Conservation (phyloP, 768 basidiomycete genomes). For the Trametes sanguinea region DNA sequence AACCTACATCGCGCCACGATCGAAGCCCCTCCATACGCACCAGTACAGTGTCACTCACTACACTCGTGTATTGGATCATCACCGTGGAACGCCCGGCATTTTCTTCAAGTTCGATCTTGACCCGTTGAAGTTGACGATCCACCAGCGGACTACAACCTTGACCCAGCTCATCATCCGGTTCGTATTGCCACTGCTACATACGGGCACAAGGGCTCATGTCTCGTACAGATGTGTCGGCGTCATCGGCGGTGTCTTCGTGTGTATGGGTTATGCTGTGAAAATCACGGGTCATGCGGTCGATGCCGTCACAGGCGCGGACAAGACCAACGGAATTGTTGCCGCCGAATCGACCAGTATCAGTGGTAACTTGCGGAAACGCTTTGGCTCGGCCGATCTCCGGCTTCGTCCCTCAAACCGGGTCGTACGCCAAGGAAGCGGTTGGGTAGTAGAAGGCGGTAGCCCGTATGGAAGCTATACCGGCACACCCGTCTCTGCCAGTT, state of each 20-base stretch:
- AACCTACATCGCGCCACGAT: slow-evolving; percentile 80
- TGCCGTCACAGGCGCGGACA: slow-evolving; percentile 57
- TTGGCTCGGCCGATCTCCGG: slow-evolving; percentile 66
- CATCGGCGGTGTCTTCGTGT: slow-evolving; percentile 88
- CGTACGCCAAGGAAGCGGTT: slow-evolving; percentile 58
- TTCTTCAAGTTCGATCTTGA: slow-evolving; percentile 99
- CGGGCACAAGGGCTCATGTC: background rate
- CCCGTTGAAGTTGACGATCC: slow-evolving; percentile 80
- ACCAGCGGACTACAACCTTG: slow-evolving; percentile 85
- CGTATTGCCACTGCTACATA: slow-evolving; percentile 2
- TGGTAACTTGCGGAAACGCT: slow-evolving; percentile 59
- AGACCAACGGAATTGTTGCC: slow-evolving; percentile 58
- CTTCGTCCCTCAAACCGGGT: slow-evolving; percentile 51
- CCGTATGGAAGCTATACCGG: slow-evolving; percentile 40
- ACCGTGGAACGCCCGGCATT: slow-evolving; percentile 85
- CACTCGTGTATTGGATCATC: slow-evolving; percentile 69
- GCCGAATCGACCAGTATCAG: slow-evolving; percentile 64
- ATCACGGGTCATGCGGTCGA: slow-evolving; percentile 59
- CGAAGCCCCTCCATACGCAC: slow-evolving; percentile 64
- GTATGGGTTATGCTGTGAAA: slow-evolving; percentile 74
- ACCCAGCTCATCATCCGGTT: slow-evolving; percentile 78
- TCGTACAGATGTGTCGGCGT: slow-evolving; percentile 75
- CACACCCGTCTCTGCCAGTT: slow-evolving; percentile 37
- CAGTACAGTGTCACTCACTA: slow-evolving; percentile 98
- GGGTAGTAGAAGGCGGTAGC: slow-evolving; percentile 57